These are phyloP conservation scores for Neurospora sp. DNA, from an alignment of 495 filamentous ascomycete species.

Conservation along the genomic window DNA sequence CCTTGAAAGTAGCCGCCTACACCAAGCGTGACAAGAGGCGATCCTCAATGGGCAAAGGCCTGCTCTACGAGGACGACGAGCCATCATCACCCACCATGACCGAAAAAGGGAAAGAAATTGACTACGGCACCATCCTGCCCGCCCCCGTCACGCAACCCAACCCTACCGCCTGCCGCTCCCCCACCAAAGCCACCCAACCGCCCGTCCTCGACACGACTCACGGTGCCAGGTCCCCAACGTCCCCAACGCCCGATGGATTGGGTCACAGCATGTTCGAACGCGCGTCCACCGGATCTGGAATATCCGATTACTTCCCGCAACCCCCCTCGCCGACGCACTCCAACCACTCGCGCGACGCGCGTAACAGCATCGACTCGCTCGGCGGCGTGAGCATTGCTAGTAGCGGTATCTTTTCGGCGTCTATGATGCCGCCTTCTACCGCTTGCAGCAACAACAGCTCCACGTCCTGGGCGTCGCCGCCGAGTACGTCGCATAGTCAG, in stretches of 20 bases:
- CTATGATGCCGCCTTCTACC: constrained; percentile 14
- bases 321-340: constrained; percentile 7
- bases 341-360: constrained; percentile 1
- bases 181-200: neutral
- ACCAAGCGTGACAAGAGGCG: constrained; percentile 14
- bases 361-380: constrained; percentile 11
- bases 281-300: neutral
- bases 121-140: constrained; percentile 11
- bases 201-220: neutral
- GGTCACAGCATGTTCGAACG: constrained; percentile 5
- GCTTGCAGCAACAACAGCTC: neutral
- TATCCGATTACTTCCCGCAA: constrained; percentile 8
- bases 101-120: constrained; percentile 8
- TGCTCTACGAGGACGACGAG: constrained; percentile 16
- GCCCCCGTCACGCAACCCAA: constrained; percentile 5
- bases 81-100: neutral
- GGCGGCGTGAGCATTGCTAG: constrained; percentile 16
- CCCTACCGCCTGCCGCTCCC: neutral
- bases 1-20: constrained; percentile 17
- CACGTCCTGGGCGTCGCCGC: constrained; percentile 4
- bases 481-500: constrained; percentile 1
- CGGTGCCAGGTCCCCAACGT: neutral
- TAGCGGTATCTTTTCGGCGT: constrained; percentile 17
- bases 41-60: constrained; percentile 17
- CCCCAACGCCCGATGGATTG: neutral